Percentiles rank a stretch among this genome's conserved stretches.
These are phyloP conservation scores for Microglena sp. DNA, from an alignment of 139 green algal genomes.

Conservation along the genomic window DNA sequence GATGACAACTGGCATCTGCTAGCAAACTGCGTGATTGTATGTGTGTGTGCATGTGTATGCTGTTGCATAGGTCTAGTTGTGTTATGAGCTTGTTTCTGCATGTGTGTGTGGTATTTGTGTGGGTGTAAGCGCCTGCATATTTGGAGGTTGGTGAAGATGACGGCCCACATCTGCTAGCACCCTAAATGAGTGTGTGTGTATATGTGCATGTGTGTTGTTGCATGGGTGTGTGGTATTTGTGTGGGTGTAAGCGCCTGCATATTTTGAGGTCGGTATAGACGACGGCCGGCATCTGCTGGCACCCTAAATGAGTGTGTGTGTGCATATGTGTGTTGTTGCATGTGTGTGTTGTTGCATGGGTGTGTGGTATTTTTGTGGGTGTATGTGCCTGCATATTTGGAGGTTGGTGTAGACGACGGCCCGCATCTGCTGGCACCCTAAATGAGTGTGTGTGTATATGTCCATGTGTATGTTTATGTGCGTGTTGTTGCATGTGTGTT, in stretches of 20 bases:
- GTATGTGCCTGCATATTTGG: no score
- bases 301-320: background rate
- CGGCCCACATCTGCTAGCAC: no score
- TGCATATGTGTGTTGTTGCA: background rate
- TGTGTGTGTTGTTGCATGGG: no score
- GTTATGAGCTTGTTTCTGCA: background rate
- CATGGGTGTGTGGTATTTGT: background rate
- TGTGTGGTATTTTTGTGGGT: no score
- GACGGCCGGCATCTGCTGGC: background rate
- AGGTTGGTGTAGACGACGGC: no score
- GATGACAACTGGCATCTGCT: background rate
- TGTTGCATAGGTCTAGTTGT: background rate
- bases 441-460: no score
- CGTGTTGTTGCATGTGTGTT: no score
- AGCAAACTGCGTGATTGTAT: background rate
- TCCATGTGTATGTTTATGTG: no score
- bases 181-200: no score
- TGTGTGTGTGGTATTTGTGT: background rate
- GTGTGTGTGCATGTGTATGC: conserved; percentile 3
- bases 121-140: background rate
- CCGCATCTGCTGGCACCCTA: no score
- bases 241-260: background rate
- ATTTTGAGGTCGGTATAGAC: background rate
- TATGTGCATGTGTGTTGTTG: background rate
- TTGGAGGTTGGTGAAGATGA: background rate